Conservation (phyloP, 192 early-diverging fungal genomes). For the Coemansia erecta region DNA sequence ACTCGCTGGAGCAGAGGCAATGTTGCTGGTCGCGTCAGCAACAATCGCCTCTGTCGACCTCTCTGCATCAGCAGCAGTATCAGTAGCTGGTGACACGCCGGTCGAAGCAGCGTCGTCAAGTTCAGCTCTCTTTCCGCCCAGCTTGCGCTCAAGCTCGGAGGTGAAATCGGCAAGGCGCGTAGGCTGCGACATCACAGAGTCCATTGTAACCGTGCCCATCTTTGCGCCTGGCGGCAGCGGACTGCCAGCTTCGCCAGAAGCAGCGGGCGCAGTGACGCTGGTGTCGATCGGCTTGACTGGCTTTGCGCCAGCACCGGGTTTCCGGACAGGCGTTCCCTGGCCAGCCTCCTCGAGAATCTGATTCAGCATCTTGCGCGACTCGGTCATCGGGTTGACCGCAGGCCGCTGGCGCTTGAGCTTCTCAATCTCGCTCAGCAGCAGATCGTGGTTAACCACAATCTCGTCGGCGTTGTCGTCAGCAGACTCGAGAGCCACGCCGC, state of each 20-base stretch:
- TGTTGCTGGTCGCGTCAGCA: no score
- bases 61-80: no score
- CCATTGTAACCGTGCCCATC: constrained; percentile 51
- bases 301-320: constrained; percentile 9
- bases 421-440: constrained; percentile 50
- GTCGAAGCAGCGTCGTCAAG: neutral
- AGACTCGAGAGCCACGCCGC: constrained; percentile 40
- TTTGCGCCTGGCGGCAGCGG: constrained; percentile 24
- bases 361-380: constrained; percentile 50
- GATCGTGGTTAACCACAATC: constrained; percentile 41
- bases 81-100: neutral
- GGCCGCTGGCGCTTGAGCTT: constrained; percentile 47
- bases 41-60: no score
- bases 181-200: constrained; percentile 42
- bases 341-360: constrained; percentile 42
- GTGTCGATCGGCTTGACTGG: neutral
- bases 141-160: constrained; percentile 47
- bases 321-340: constrained; percentile 30
- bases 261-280: neutral
- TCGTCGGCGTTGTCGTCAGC: constrained; percentile 27
- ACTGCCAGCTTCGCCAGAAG: constrained; percentile 3
- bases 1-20: neutral
- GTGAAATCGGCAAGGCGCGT: constrained; percentile 47
- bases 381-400: constrained; percentile 48
- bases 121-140: constrained; percentile 19